phyloP scores from a whole-genome alignment of 164 flowering plant species.

The Nymphaea colorata region DNA sequence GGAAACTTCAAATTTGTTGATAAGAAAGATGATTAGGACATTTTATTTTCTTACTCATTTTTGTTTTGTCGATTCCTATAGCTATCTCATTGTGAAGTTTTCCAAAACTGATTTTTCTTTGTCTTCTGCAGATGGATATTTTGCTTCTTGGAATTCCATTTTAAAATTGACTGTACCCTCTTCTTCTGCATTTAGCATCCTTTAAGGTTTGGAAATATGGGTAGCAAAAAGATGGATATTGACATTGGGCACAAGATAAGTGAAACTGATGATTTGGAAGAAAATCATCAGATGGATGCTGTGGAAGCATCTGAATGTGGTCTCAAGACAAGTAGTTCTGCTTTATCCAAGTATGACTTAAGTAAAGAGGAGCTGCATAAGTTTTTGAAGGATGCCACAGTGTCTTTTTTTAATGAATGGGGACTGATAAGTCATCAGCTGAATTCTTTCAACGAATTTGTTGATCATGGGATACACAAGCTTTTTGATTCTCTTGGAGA shows the following conservation, averaged over 20 bases:
- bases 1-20: no score
- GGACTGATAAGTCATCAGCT: conserved; percentile 82
- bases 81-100: no score
- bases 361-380: conserved; percentile 23
- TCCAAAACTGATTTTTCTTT: no score
- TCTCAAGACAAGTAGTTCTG: neutral
- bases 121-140: neutral
- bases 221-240: neutral
- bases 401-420: conserved; percentile 45
- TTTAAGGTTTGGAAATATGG: neutral
- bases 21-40: no score
- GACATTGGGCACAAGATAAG: neutral
- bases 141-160: neutral
- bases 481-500: conserved; percentile 62
- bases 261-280: neutral
- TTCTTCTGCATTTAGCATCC: no score
- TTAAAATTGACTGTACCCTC: no score
- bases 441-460: conserved; percentile 64
- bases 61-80: no score
- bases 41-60: no score
- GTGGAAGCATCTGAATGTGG: neutral
- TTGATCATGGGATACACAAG: conserved; percentile 44
- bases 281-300: neutral
- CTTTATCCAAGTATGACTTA: neutral
- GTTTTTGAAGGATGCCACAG: conserved; percentile 43